phyloP scores from a whole-genome alignment of 148 eudicot species.

The Polygonum maritimum region DNA sequence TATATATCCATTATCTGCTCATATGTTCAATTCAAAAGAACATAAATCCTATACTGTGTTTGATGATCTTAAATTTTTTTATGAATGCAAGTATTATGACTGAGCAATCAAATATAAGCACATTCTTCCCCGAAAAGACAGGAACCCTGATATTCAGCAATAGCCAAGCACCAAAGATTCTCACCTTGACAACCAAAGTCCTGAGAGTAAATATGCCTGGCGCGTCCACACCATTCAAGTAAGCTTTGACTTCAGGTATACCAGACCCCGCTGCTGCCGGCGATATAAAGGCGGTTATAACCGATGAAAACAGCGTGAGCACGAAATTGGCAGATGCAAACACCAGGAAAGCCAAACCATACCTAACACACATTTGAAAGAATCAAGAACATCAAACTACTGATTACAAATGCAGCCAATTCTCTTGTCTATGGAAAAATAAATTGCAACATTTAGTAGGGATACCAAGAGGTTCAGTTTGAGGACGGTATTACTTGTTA shows the following conservation, averaged over 20 bases:
- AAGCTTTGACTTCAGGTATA: constrained; percentile 93
- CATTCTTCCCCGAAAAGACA: neutral
- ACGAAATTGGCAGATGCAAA: constrained; percentile 63
- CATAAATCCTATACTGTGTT: neutral
- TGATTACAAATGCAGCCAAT: neutral
- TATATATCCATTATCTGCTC: neutral
- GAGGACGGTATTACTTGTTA: neutral
- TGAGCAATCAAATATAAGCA: neutral
- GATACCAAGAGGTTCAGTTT: neutral
- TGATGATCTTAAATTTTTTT: neutral
- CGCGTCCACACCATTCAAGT: constrained; percentile 94
- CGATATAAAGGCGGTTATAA: constrained; percentile 57
- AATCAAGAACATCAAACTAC: neutral
- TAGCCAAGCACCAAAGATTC: neutral
- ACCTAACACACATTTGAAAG: constrained; percentile 28
- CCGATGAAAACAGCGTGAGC: constrained; percentile 63
- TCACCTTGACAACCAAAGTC: constrained; percentile 80
- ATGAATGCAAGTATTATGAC: neutral
- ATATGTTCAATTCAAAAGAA: too few species aligned
- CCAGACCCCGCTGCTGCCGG: constrained; percentile 97
- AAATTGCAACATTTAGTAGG: neutral
- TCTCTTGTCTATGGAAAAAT: neutral
- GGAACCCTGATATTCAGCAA: neutral
- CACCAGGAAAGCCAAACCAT: constrained; percentile 50
- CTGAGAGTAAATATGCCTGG: constrained; percentile 64